phyloP scores from a whole-genome alignment of 2,329 filamentous ascomycete genomes.

The Delphinella strobiligena region DNA sequence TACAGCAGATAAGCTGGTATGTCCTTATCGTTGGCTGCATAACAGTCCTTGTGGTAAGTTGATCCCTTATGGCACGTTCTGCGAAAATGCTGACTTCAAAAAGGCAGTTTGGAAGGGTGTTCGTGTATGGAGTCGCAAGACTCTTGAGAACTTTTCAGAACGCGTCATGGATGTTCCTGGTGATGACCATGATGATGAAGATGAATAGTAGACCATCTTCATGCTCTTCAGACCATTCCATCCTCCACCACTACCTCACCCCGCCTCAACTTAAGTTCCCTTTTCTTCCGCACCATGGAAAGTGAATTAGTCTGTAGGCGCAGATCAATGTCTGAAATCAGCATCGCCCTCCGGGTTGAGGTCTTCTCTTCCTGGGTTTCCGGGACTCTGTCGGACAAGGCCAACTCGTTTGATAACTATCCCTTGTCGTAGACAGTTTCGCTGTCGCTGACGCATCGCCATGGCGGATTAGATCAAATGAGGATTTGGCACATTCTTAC shows the following conservation, averaged over 20 bases:
- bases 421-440: too few species aligned
- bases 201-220: slow-evolving; percentile 19
- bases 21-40: slow-evolving; percentile 68
- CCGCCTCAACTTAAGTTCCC: slow-evolving; percentile 97
- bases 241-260: not conserved
- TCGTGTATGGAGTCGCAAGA: slow-evolving; percentile 55
- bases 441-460: slow-evolving; percentile 7
- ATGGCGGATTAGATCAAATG: slow-evolving; percentile 7
- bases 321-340: slow-evolving; percentile 42
- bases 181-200: slow-evolving; percentile 46
- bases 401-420: slow-evolving; percentile 7
- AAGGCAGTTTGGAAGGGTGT: slow-evolving; percentile 75
- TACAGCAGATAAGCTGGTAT: slow-evolving; percentile 67
- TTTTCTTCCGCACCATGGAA: slow-evolving; percentile 63
- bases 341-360: slow-evolving; percentile 3
- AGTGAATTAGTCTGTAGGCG: slow-evolving; percentile 97
- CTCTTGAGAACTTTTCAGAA: slow-evolving; percentile 68
- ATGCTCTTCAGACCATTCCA: not conserved
- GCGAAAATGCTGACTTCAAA: slow-evolving; percentile 14
- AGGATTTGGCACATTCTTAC: slow-evolving; percentile 7
- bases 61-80: not conserved
- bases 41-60: slow-evolving; percentile 64
- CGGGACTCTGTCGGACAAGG: slow-evolving; percentile 6
- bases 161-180: slow-evolving; percentile 70
- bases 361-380: slow-evolving; percentile 9